phyloP scores from a whole-genome alignment of 2,329 filamentous ascomycete species.

The Cercospora citrullina region DNA sequence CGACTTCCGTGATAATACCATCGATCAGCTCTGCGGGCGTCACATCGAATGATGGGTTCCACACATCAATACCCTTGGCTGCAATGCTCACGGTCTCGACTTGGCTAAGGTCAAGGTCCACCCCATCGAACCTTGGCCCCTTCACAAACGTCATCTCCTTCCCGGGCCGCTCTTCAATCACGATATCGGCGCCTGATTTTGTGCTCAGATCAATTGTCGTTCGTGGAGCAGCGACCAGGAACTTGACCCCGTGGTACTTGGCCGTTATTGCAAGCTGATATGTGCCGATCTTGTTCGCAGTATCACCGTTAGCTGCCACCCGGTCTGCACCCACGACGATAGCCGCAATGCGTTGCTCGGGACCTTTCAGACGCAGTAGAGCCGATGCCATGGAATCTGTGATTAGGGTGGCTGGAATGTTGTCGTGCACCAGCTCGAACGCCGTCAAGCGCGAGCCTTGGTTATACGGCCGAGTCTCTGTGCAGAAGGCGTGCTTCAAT shows the following conservation, averaged over 20 bases:
- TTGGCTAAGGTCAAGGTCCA: slow-evolving; percentile 62
- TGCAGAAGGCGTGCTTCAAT: slow-evolving; percentile 86
- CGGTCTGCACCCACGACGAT: slow-evolving; percentile 94
- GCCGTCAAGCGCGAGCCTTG: slow-evolving; percentile 93
- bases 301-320: slow-evolving; percentile 94
- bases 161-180: slow-evolving; percentile 82
- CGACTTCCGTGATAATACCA: slow-evolving; percentile 89
- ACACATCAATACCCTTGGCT: slow-evolving; percentile 73
- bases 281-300: slow-evolving; percentile 97
- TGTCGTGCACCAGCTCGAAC: slow-evolving; percentile 93
- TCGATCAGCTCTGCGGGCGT: slow-evolving; percentile 88
- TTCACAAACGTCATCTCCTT: slow-evolving; percentile 83
- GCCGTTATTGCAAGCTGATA: slow-evolving; percentile 92
- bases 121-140: slow-evolving; percentile 65
- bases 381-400: slow-evolving; percentile 97
- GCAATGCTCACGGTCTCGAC: slow-evolving; percentile 78
- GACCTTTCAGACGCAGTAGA: slow-evolving; percentile 66
- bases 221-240: slow-evolving; percentile 89
- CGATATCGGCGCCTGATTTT: slow-evolving; percentile 72
- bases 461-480: slow-evolving; percentile 96
- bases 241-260: slow-evolving; percentile 83
- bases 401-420: slow-evolving; percentile 85
- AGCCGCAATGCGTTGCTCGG: slow-evolving; percentile 69
- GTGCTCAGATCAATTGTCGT: slow-evolving; percentile 91
- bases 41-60: slow-evolving; percentile 97